phyloP scores from a whole-genome alignment of 495 filamentous ascomycete genomes.

The Hypoxylon fragiforme region DNA sequence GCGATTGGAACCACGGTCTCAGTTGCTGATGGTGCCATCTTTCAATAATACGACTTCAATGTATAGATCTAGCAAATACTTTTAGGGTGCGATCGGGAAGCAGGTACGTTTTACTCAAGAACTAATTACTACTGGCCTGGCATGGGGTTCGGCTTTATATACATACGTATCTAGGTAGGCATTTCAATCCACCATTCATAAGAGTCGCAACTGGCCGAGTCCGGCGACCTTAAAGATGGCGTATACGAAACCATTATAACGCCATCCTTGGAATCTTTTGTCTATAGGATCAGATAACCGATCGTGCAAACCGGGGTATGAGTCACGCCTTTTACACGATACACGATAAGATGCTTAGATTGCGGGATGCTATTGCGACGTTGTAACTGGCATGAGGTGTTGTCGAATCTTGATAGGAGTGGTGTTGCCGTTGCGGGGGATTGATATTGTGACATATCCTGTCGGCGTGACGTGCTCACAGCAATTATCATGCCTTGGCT shows the following conservation, averaged over 20 bases:
- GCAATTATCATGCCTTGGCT: too few species aligned
- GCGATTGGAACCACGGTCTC: conserved; percentile 28
- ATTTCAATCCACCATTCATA: not conserved
- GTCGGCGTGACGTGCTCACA: conserved; percentile 25
- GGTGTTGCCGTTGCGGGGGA: conserved; percentile 12
- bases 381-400: conserved; percentile 20
- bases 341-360: conserved; percentile 19
- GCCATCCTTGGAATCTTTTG: conserved; percentile 11
- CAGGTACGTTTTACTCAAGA: not conserved
- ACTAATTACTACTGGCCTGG: not conserved
- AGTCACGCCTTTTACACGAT: conserved; percentile 14
- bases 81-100: not conserved
- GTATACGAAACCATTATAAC: conserved; percentile 24
- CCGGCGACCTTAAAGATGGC: conserved; percentile 19
- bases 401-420: not conserved
- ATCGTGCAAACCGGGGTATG: conserved; percentile 1
- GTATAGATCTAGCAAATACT: not conserved
- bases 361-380: conserved; percentile 14
- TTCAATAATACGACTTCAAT: conserved; percentile 1
- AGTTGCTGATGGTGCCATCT: conserved; percentile 37
- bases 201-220: conserved; percentile 14
- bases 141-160: not conserved
- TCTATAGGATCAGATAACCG: not conserved
- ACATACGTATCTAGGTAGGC: conserved; percentile 15
- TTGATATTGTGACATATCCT: conserved; percentile 26